Conservation (phyloP, 495 filamentous ascomycete species). For the Mytilinidion resinicola region DNA sequence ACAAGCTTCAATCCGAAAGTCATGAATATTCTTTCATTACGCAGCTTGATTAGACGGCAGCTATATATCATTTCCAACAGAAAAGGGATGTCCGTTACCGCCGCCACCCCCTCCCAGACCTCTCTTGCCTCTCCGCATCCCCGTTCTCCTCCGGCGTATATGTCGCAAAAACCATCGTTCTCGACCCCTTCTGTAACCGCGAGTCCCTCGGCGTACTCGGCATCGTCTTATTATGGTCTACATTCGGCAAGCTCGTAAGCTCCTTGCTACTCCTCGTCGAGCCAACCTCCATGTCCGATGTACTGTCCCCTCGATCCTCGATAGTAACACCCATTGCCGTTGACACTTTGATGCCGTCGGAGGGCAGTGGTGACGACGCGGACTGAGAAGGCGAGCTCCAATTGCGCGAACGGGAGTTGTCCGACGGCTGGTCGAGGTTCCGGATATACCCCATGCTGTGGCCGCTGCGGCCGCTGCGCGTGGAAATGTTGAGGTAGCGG, state of each 20-base stretch:
- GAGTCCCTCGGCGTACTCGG: background rate
- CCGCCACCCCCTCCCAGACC: too few species aligned
- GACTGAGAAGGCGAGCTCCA: background rate
- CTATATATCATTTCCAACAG: too few species aligned
- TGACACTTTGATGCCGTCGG: constrained; percentile 9
- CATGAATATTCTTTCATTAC: too few species aligned
- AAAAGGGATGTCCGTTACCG: too few species aligned
- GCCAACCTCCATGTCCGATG: background rate
- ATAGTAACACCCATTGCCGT: constrained; percentile 5
- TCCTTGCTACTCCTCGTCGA: background rate
- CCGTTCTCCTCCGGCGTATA: background rate
- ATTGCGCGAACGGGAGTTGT: background rate
- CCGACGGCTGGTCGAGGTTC: background rate
- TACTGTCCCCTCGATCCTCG: constrained; percentile 9
- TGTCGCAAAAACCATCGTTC: background rate
- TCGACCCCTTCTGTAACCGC: background rate
- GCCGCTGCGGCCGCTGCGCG: background rate
- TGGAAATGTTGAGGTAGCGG: constrained; percentile 24
- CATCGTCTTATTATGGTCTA: background rate
- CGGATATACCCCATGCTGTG: background rate
- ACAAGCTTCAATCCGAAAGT: too few species aligned
- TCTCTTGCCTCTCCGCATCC: background rate
- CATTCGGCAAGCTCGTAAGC: background rate
- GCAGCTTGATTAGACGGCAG: too few species aligned
- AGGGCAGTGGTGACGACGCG: background rate